phyloP scores from a whole-genome alignment of 805 yeast genomes.

The Yamadazyma philogaea region DNA sequence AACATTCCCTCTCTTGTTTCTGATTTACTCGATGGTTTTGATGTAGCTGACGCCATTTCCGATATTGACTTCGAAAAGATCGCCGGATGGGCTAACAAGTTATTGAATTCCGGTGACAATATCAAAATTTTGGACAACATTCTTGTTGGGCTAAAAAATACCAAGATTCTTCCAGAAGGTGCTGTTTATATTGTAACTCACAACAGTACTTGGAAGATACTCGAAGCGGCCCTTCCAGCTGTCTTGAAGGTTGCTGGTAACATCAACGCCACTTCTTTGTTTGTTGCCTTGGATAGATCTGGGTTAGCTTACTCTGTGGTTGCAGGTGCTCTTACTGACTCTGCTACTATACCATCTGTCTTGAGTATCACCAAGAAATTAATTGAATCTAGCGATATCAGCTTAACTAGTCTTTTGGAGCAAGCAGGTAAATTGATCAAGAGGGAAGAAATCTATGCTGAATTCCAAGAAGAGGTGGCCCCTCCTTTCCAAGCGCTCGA shows the following conservation, averaged over 20 bases:
- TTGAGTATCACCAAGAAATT: conserved; percentile 19
- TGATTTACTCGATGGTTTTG: conserved; percentile 18
- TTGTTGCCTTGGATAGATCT: conserved; percentile 28
- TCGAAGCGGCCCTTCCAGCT: conserved; percentile 16
- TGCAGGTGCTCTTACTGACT: conserved; percentile 22
- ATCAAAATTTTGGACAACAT: conserved; percentile 22
- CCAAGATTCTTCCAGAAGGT: conserved; percentile 24
- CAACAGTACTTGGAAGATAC: conserved; percentile 21
- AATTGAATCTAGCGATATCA: conserved; percentile 18
- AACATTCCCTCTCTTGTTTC: conserved; percentile 12
- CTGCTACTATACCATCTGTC: conserved; percentile 23
- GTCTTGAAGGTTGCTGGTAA: conserved; percentile 15
- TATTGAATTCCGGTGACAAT: conserved; percentile 21
- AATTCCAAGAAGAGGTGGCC: conserved; percentile 6
- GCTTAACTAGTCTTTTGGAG: conserved; percentile 14
- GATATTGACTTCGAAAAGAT: conserved; percentile 20
- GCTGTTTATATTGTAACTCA: conserved; percentile 22
- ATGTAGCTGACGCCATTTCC: conserved; percentile 17
- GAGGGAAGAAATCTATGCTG: conserved; percentile 10
- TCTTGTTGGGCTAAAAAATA: conserved; percentile 21
- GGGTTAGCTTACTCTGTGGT: conserved; percentile 27
- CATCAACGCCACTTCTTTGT: conserved; percentile 24
- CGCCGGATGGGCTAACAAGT: conserved; percentile 28
- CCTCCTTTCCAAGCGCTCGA: conserved; percentile 5
- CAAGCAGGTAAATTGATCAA: conserved; percentile 14